Conservation (phyloP, 2,329 filamentous ascomycete species). For the Gaeumannomyces sp. region DNA sequence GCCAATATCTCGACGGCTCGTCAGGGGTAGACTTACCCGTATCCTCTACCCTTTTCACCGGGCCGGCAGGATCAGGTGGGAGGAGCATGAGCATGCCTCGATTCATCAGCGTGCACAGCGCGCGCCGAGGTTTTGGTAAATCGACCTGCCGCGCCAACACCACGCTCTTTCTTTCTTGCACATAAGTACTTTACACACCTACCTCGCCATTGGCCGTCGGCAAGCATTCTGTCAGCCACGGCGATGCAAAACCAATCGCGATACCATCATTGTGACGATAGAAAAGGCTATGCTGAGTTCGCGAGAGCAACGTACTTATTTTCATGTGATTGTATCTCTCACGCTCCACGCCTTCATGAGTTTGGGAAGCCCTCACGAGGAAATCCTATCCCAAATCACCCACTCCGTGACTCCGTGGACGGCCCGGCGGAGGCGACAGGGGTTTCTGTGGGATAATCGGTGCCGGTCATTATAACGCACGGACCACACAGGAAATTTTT, state of each 20-base stretch:
- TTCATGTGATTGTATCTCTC: no score
- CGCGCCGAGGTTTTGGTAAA: neutral
- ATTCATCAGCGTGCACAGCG: neutral
- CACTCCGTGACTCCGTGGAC: no score
- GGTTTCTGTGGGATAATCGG: neutral
- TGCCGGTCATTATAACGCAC: constrained; percentile 3
- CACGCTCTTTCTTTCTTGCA: neutral
- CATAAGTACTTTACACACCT: neutral
- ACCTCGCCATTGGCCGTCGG: no score
- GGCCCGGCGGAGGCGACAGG: neutral
- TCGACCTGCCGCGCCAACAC: no score
- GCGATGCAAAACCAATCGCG: neutral
- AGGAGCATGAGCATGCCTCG: constrained; percentile 35
- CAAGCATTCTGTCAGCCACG: no score
- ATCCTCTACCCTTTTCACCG: constrained; percentile 63
- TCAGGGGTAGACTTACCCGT: constrained; percentile 68
- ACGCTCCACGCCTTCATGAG: neutral
- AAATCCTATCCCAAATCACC: neutral
- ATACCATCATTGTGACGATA: neutral
- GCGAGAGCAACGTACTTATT: no score
- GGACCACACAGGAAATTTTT: constrained; percentile 8
- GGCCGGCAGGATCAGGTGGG: constrained; percentile 52
- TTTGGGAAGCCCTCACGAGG: neutral
- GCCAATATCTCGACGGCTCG: constrained; percentile 67
- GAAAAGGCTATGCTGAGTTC: no score